Evolutionary conservation across 257 asterid genomes (phyloP), one percentile per base, ranked within the genome.

Genomic region (Fraxinus cuspidata): DNA sequence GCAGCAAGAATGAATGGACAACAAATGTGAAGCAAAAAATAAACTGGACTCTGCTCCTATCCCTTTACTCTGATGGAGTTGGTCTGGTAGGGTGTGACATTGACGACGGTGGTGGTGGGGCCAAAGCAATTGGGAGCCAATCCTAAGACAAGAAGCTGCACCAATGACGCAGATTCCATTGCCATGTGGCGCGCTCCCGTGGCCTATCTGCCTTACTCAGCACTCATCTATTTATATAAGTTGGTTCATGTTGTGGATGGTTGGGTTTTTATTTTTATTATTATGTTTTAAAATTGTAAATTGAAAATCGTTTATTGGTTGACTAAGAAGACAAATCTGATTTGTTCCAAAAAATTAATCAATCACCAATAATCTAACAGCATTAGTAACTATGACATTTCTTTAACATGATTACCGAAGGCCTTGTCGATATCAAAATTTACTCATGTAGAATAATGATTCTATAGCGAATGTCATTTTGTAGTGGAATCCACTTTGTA

Each of bases 161-260:
- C 83, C 77, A 79, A 11, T 83, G 83, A 72, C 66, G 81, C 67
- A 80, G 90, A 87, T 91, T 84, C 72, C 44, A 10, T 44, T 35
- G 84, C 83, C 91, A 89, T 2, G 91, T 84, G 92, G 81, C 91
- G 72, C 35, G 7, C 47, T 35, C 31, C 6, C 44, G 87, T 82
- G 77, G 78, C 21, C 60, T 38, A 2, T 4, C 34, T 53, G 40
- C 28, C 5, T 63, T 74, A 81, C 81, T 86, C 74, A 75, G 70
- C 83, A 49, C 27, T 58, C 38, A 71, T 58, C 37, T 4, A 34
- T 34, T 32, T 44, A 12, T 13, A 9, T 16, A 47, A 0, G n/a
- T 7, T 47, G 19, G 19, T 3, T 47, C 56, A 53, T 53, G 23
- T 15, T 53, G 63, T 51, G 63, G 25, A n/a, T n/a, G n/a, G n/a